phyloP scores from a whole-genome alignment of 805 yeast species.

The Candida maesae region DNA sequence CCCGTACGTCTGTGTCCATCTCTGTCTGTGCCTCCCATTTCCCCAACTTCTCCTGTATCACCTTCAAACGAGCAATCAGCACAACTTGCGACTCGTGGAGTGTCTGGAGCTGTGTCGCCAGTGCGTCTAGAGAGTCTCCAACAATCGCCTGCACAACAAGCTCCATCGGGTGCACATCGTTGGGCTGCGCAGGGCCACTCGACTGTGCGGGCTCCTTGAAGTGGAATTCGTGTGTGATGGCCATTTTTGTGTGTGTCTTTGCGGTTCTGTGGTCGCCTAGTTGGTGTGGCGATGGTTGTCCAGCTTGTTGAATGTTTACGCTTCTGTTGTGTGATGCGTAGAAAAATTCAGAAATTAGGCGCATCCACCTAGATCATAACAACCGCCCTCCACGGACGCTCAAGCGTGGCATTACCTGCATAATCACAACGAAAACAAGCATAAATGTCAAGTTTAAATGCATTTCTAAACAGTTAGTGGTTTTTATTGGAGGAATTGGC shows the following conservation, averaged over 20 bases:
- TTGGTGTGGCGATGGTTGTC: neutral
- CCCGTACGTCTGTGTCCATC: conserved; percentile 15
- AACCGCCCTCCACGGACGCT: no score
- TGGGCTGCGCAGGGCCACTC: neutral
- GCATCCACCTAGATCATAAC: no score
- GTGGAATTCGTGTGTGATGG: conserved; percentile 17
- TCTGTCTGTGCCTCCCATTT: conserved; percentile 27
- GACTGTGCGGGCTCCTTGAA: conserved; percentile 10
- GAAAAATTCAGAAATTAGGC: neutral
- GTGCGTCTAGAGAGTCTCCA: conserved; percentile 49
- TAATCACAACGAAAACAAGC: neutral
- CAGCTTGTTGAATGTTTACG: neutral
- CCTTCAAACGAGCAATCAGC: conserved; percentile 43
- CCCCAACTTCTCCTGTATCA: conserved; percentile 35
- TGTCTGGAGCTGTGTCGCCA: conserved; percentile 47
- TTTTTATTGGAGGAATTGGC: neutral
- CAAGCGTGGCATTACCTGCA: no score
- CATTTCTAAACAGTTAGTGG: conserved; percentile 23
- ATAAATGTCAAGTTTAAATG: conserved; percentile 22
- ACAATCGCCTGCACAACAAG: conserved; percentile 52
- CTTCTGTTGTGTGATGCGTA: neutral
- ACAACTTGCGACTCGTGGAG: conserved; percentile 56
- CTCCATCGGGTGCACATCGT: conserved; percentile 54
- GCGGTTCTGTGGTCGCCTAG: neutral
- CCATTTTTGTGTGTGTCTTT: no score